A percentile compares a stretch with the other conserved stretches of the same genome.
Conservation (phyloP, 2,329 filamentous ascomycete genomes). For the Aspergillus clavatus region DNA sequence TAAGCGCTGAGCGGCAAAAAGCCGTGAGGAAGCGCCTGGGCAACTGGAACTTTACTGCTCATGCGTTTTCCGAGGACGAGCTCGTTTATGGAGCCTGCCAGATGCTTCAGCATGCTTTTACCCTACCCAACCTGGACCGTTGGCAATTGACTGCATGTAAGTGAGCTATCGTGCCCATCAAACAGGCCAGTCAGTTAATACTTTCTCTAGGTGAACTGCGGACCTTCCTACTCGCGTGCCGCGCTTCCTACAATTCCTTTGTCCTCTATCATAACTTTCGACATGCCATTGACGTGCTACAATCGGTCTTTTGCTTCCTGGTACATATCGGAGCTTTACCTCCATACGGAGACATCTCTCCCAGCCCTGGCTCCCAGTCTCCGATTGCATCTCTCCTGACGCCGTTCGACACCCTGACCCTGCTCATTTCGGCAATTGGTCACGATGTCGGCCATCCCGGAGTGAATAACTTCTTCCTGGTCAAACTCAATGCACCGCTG, state of each 20-base stretch:
- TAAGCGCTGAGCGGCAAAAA: constrained; percentile 61
- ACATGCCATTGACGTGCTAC: constrained; percentile 92
- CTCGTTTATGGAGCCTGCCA: constrained; percentile 76
- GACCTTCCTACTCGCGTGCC: constrained; percentile 79
- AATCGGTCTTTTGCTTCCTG: constrained; percentile 87
- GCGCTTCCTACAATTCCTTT: constrained; percentile 92
- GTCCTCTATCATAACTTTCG: constrained; percentile 98
- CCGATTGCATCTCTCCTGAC: constrained; percentile 70
- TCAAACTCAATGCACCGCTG: constrained; percentile 84
- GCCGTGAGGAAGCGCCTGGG: constrained; percentile 66
- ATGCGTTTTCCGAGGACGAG: constrained; percentile 85
- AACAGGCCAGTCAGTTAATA: neutral
- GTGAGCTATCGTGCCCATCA: constrained; percentile 44
- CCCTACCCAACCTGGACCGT: constrained; percentile 71
- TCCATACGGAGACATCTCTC: constrained; percentile 51
- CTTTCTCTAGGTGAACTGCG: constrained; percentile 65
- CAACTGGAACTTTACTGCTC: constrained; percentile 83
- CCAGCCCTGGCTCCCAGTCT: constrained; percentile 43
- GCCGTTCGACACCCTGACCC: constrained; percentile 81
- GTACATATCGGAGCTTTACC: constrained; percentile 72
- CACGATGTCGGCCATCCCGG: constrained; percentile 97
- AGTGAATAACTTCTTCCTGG: constrained; percentile 94
- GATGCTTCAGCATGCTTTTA: constrained; percentile 86
- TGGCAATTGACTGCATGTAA: constrained; percentile 82
- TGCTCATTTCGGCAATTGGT: constrained; percentile 92